Percentiles rank a stretch among this genome's conserved stretches.
Conservation (phyloP, 345 rosid genomes). For the Raphanus sativus region DNA sequence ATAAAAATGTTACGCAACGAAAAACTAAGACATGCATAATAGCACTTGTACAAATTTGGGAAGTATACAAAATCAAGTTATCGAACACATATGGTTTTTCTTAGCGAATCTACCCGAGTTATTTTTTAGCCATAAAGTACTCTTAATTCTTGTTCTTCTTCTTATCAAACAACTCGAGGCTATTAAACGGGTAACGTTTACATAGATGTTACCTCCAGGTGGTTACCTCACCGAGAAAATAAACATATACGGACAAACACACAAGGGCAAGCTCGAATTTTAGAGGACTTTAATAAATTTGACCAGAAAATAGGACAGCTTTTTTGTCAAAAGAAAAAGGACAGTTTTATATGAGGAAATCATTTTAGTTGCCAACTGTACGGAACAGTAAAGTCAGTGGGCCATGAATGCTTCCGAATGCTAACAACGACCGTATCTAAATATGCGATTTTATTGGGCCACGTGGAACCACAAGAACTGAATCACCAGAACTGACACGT, state of each 20-base stretch:
- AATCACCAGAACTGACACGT: neutral
- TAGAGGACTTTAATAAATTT: neutral
- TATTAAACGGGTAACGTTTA: neutral
- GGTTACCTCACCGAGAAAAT: neutral
- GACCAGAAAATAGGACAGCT: neutral
- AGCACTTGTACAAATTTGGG: too few relatives aligned
- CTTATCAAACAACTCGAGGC: neutral
- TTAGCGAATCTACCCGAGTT: too few relatives aligned
- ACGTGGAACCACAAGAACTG: neutral
- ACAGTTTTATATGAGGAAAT: neutral
- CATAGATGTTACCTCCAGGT: neutral
- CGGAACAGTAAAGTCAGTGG: neutral
- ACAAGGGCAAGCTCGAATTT: neutral
- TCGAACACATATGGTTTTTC: too few relatives aligned
- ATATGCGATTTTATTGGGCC: neutral
- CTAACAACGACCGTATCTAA: neutral
- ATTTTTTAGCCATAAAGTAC: too few relatives aligned
- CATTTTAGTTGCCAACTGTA: neutral
- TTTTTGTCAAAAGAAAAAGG: too few relatives aligned
- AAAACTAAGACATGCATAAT: too few relatives aligned
- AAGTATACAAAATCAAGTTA: too few relatives aligned
- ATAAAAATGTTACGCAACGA: too few relatives aligned
- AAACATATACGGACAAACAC: neutral
- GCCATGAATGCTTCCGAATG: neutral
- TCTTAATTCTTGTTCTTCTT: too few relatives aligned